Base-by-base conservation (phyloP, 495 filamentous ascomycete genomes). In the Tuber microsphaerosporum region DNA sequence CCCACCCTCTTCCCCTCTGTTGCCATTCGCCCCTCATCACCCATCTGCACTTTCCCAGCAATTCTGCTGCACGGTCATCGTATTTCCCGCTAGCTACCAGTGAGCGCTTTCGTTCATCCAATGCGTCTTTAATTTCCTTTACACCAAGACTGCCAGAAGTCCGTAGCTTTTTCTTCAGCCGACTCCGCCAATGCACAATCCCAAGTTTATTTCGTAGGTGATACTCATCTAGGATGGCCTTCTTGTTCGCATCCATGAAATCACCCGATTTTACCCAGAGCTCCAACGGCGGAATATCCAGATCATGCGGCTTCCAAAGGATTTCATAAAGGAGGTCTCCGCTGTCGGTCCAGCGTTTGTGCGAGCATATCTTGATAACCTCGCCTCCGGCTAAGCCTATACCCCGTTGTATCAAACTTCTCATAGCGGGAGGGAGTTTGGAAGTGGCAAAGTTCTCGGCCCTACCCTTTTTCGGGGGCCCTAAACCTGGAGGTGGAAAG, bases 1-100 rank as follows among this genome's bases (percentile, higher is more conserved):
- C 81, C 81, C 81, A 82, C 10, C 81, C 75, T 48, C 81, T 73
- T 48, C 81, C 81, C 42, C 51, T 56, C 34, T 72, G 73, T 42
- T 82, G 81, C 81, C 81, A 82, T 22, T 77, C 75, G 71, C 75
- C 77, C 74, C 81, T 68, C 71, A 82, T 82, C 69, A 71, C 75
- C 81, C 81, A 82, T 70, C 77, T 73, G 17, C 76, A 71, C 43
- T 77, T 72, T 26, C 72, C 43, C 5, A 45, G 31, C 34, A 71
- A 73, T 14, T 74, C 74, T 39, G 61, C 41, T 44, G 76, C 68
- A 17, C 31, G 37, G 2, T 43, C 37, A 45, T 75, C 22, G 9
- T 37, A 43, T 10, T n/a, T 43, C 45, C 80, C 81, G 20, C 44
- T 72, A 45, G 71, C 70, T 75, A 74, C 71, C 72, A 82, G 51